Evolutionary conservation across 345 rosid genomes (phyloP).

Genomic region (Kernera saxatilis): DNA sequence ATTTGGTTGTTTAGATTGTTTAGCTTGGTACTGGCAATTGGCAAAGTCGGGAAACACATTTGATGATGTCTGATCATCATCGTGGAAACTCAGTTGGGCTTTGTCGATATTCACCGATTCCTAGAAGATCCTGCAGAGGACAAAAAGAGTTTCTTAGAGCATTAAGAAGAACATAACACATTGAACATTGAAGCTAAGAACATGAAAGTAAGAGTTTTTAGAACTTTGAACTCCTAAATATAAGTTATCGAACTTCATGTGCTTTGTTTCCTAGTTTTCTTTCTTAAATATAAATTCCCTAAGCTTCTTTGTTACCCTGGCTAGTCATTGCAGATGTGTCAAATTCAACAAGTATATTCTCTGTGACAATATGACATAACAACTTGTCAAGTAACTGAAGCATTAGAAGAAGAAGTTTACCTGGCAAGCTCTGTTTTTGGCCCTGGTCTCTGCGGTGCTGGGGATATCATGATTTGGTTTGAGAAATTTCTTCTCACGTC

Average conservation of each 20-base stretch:
- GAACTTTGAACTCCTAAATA: background rate
- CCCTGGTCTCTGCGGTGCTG: constrained; percentile 92
- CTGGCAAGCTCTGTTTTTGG: constrained; percentile 93
- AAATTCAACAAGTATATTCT: background rate
- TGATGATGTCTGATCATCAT: constrained; percentile 26
- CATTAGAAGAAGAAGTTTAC: constrained; percentile 31
- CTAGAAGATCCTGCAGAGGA: constrained; percentile 61
- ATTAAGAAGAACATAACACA: background rate
- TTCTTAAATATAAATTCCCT: background rate
- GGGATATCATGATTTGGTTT: constrained; percentile 94
- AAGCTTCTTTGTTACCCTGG: background rate
- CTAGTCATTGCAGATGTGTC: constrained; percentile 3
- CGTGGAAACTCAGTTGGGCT: constrained; percentile 41
- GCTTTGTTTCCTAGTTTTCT: background rate
- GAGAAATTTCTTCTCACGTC: constrained; percentile 72
- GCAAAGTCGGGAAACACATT: constrained; percentile 9
- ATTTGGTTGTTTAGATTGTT: background rate
- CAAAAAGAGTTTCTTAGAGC: background rate
- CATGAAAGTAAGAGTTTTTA: background rate
- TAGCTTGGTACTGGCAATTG: constrained; percentile 15
- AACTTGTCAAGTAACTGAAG: background rate
- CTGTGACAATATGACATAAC: background rate
- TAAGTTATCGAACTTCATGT: background rate
- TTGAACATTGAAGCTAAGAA: background rate
- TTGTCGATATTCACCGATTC: constrained; percentile 71